Base-by-base conservation (phyloP, 1,284 basidiomycete genomes). In the Malassezia dermatis region DNA sequence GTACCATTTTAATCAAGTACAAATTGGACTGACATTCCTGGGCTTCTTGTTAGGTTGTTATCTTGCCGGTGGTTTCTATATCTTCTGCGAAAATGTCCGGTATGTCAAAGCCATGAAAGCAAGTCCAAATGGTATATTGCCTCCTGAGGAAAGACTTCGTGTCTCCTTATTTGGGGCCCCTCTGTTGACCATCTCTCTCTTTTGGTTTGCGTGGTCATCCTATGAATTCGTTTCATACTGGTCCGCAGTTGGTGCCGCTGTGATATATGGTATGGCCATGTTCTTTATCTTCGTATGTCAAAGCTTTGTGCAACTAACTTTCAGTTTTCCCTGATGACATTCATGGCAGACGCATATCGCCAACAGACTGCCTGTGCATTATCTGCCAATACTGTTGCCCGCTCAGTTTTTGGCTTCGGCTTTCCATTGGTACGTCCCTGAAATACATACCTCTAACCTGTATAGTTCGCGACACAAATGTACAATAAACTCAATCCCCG, bases 311-410 rank as follows among this genome's bases (percentile, higher is more conserved):
- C 12, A 13, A 17, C 19, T 34, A 13, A 39, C 46, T 21, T 1
- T 17, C 32, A 48, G 64, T 69, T 28, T 76, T 42, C 40, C 15
- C 35, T 56, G 13, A 44, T 77, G 69, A 76, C 78, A 69, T 78
- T 70, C 63, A 74, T 80, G 59, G 77, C 80, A 62, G 80, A 80
- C 63, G 72, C 76, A 4, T 80, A 80, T 60, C 73, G 79, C 15
- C 75, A 75, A 65, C 72, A 76, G 11, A 78, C 80, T 2, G 79
- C 80, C 30, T 76, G 75, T 2, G 80, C 79, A 1, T 69, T 81
- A 1, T 84, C 85, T 0, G 80, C 84, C 24, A 84, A 83, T 19
- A 81, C 86, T 27, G 80, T 88, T 27, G 69, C 84, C 34, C 81
- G 85, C 30, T 83, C 81, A 2, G 72, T 80, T 3, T 79, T 83